A percentile compares a stretch with the other conserved stretches of the same genome.
These are phyloP conservation scores for Stagonosporopsis vannaccii DNA, from an alignment of 2,329 filamentous ascomycete species.

Conservation along the genomic window DNA sequence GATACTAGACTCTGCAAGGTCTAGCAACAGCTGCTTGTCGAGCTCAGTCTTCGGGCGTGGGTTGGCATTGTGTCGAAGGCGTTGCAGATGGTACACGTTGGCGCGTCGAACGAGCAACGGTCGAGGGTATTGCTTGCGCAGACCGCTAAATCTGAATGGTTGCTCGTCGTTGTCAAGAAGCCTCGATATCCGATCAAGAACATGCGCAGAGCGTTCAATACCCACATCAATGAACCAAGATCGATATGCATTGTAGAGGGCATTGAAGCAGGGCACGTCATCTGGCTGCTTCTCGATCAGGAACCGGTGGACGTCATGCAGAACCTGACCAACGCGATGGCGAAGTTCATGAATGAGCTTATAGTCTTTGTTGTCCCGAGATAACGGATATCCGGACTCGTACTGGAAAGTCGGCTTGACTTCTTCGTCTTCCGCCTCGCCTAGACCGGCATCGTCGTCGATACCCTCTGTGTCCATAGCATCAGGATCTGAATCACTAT, in stretches of 20 bases:
- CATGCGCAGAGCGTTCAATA: slow-evolving; percentile 92
- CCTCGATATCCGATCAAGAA: slow-evolving; percentile 84
- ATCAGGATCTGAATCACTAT: slow-evolving; percentile 53
- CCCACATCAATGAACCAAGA: slow-evolving; percentile 98
- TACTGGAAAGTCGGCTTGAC: slow-evolving; percentile 88
- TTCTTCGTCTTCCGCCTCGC: slow-evolving; percentile 79
- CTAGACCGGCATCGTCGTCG: slow-evolving; percentile 61
- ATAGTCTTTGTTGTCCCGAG: slow-evolving; percentile 67
- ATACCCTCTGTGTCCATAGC: slow-evolving; percentile 55
- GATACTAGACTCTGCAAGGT: slow-evolving; percentile 87
- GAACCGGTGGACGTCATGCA: slow-evolving; percentile 87
- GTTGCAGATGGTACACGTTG: slow-evolving; percentile 91
- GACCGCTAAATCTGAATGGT: slow-evolving; percentile 91
- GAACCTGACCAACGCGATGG: slow-evolving; percentile 77
- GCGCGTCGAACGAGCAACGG: slow-evolving; percentile 91
- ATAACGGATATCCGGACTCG: slow-evolving; percentile 82
- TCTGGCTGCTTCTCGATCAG: slow-evolving; percentile 86
- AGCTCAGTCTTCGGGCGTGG: slow-evolving; percentile 88
- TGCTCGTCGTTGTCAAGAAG: slow-evolving; percentile 86
- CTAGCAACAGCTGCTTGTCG: slow-evolving; percentile 82
- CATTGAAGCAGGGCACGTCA: slow-evolving; percentile 93
- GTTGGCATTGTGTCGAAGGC: slow-evolving; percentile 91
- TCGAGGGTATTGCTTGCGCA: slow-evolving; percentile 90
- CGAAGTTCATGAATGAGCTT: slow-evolving; percentile 80
- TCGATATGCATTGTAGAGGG: slow-evolving; percentile 88